Conservation (phyloP, 805 yeast genomes). For the Sugiyamaella americana region DNA sequence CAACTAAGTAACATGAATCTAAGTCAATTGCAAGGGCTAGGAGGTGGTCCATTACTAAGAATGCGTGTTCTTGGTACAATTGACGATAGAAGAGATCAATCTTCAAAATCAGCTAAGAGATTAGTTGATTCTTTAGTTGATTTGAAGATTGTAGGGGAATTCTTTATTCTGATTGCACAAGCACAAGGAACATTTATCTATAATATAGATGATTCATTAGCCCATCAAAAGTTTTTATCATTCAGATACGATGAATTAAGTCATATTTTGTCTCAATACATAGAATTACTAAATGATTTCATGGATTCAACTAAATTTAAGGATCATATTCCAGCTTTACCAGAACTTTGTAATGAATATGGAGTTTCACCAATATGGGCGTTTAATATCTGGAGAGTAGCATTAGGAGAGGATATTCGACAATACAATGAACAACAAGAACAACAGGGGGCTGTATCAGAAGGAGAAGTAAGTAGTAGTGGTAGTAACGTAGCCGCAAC, state of each 20-base stretch:
- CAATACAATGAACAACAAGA: constrained; percentile 26
- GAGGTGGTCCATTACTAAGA: constrained; percentile 56
- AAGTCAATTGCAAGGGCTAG: constrained; percentile 58
- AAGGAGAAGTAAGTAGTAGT: neutral
- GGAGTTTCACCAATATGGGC: constrained; percentile 47
- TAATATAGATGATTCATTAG: constrained; percentile 32
- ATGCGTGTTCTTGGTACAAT: constrained; percentile 51
- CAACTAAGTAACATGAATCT: constrained; percentile 60
- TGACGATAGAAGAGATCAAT: constrained; percentile 49
- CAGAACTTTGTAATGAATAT: constrained; percentile 24
- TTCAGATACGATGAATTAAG: constrained; percentile 66
- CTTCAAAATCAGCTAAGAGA: constrained; percentile 42
- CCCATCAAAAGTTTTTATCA: constrained; percentile 66
- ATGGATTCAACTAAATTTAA: constrained; percentile 27
- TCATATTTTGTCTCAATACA: constrained; percentile 59
- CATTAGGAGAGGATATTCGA: constrained; percentile 30
- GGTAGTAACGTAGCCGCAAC: neutral
- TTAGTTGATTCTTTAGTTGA: constrained; percentile 43
- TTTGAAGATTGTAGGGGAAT: constrained; percentile 45
- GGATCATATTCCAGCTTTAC: constrained; percentile 11
- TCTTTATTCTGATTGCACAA: constrained; percentile 58
- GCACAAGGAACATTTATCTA: constrained; percentile 36
- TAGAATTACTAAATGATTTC: constrained; percentile 52
- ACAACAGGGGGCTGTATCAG: constrained; percentile 34
- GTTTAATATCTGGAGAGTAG: constrained; percentile 68